Evolutionary conservation across 2,329 filamentous ascomycete species (phyloP), one percentile per base, ranked within the genome.

Genomic region (Colletotrichum cuscutae): DNA sequence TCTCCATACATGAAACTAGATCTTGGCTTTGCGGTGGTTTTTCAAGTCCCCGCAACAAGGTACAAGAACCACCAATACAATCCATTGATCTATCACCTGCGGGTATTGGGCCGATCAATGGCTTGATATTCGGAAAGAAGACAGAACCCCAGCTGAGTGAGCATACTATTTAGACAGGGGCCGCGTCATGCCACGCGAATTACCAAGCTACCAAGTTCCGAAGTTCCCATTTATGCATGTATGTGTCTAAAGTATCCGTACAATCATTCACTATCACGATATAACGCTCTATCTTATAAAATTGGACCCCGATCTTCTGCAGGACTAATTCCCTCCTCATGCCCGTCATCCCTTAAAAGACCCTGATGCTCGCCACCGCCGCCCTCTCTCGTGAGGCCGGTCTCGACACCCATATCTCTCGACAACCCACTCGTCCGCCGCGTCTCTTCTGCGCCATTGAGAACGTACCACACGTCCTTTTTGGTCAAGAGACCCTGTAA

Each of bases 381-480:
- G 35, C 82, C 80, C 61, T 84, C 84, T 19, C 83, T 79, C 30
- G 80, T 81, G 5, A 84, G 74, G 2, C 84, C 83, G 15, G 79
- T 82, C 66, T 80, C 78, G 8, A 81, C 77, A 4, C 74, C 77
- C 35, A 74, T 77, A 75, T 19, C 77, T 76, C 70, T 67, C 11
- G 61, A 76, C n/a, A 79, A 52, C 8, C 78, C 79, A 65, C 78
- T 79, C 5, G 81, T 85, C 24, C 86, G 83, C 30, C 87, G 84
- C 67, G 89, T 89, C 80, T 92, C 90, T 75, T 93, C 92, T 11
- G 90, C 91, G 54, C 93, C 94, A 79, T 98, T 95, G 58, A 98
- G 86, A 52, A 98, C 91, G 81, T 94, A 95, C 94, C 95, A 98
- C 42, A 97, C 92, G 83, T 99, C 97, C 85, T 99, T 99, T 86